A percentile compares a stretch with the other conserved stretches of the same genome.
phyloP scores from a whole-genome alignment of 148 eudicot species.

The Diospyros lotus region DNA sequence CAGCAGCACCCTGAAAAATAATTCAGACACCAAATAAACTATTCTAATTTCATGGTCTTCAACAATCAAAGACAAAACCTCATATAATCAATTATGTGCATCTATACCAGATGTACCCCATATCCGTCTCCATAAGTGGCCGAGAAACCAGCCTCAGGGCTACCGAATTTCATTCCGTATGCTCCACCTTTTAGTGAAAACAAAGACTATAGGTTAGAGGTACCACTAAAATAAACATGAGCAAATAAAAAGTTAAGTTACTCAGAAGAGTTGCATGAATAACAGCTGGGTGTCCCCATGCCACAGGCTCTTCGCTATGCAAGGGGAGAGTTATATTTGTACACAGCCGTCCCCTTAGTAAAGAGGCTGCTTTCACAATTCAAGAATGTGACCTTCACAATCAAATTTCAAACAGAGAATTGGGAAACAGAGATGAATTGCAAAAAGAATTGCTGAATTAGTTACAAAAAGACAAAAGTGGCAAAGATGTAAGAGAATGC shows the following conservation, averaged over 20 bases:
- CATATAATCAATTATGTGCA: slow-evolving; percentile 5
- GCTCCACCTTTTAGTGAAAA: slow-evolving; percentile 54
- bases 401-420: no score
- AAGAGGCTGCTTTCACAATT: no score
- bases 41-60: not conserved
- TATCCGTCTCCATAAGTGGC: slow-evolving; percentile 74
- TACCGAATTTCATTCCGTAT: slow-evolving; percentile 59
- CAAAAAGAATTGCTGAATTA: no score
- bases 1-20: slow-evolving; percentile 63
- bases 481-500: no score
- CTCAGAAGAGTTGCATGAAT: not conserved
- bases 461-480: no score
- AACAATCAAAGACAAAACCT: not conserved
- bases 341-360: no score
- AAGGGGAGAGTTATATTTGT: no score
- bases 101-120: slow-evolving; percentile 61
- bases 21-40: not conserved
- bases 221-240: slow-evolving; percentile 8
- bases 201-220: slow-evolving; percentile 15
- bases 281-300: not conserved
- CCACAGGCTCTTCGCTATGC: no score
- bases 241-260: not conserved
- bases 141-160: slow-evolving; percentile 50
- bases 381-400: no score
- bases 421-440: no score